Evolutionary conservation across 1,284 basidiomycete species (phyloP).

Genomic region (Xerocomus minutiporus): DNA sequence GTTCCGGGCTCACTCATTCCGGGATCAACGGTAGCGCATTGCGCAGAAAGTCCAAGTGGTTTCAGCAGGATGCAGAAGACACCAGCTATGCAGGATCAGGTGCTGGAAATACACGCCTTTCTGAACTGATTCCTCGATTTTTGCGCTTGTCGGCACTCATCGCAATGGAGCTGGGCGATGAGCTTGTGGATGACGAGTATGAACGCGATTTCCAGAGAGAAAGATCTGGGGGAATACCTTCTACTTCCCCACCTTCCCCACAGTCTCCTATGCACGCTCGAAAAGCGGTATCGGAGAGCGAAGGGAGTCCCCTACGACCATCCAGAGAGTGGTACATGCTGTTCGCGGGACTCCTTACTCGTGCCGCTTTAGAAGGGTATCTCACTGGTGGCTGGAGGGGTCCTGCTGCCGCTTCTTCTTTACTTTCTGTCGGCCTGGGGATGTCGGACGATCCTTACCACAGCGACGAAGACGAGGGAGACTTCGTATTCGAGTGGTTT

Average conservation of each 20-base stretch:
- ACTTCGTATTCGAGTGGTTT: conserved; percentile 52
- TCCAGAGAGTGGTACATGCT: conserved; percentile 78
- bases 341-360: conserved; percentile 67
- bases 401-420: conserved; percentile 60
- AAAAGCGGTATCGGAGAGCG: conserved; percentile 34
- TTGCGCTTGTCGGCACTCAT: conserved; percentile 70
- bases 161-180: conserved; percentile 65
- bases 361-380: conserved; percentile 78
- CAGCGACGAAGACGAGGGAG: conserved; percentile 31
- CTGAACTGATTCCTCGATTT: conserved; percentile 67
- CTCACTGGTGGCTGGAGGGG: conserved; percentile 75
- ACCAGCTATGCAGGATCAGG: conserved; percentile 31
- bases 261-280: conserved; percentile 9
- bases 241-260: conserved; percentile 13
- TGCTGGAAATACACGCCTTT: conserved; percentile 58
- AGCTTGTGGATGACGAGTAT: conserved; percentile 46
- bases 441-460: conserved; percentile 26
- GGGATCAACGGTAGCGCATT: conserved; percentile 52
- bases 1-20: conserved; percentile 57
- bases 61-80: conserved; percentile 26
- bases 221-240: conserved; percentile 10
- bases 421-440: conserved; percentile 70
- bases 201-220: conserved; percentile 21
- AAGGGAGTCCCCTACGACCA: conserved; percentile 53
- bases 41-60: conserved; percentile 42